A percentile compares a stretch with the other conserved stretches of the same genome.
Evolutionary conservation across 805 yeast genomes (phyloP).

Genomic region (Metschnikowia borealis): DNA sequence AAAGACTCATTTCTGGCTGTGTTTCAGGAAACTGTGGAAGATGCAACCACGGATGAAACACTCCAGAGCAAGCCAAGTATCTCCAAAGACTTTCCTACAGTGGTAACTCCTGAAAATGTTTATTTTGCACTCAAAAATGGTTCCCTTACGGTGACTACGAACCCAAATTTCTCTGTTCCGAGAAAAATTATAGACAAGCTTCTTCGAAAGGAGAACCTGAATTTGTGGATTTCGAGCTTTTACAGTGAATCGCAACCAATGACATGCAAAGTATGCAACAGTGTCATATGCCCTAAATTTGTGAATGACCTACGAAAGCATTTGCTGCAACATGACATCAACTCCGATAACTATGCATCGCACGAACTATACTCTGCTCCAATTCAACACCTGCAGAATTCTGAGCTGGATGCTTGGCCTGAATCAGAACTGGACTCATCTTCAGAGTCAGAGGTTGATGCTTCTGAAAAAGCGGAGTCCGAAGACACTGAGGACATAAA

Average conservation of each 20-base stretch:
- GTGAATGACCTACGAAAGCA: constrained; percentile 1
- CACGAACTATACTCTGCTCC: not conserved
- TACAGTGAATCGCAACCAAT: not conserved
- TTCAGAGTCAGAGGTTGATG: not conserved
- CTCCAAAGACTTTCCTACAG: not conserved
- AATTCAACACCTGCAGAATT: not conserved
- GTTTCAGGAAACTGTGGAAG: not conserved
- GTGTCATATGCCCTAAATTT: not conserved
- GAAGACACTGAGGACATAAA: not conserved
- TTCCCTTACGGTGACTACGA: not conserved
- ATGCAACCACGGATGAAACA: no score
- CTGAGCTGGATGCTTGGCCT: not conserved
- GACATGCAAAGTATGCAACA: not conserved
- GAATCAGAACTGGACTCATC: not conserved
- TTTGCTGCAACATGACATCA: constrained; percentile 7
- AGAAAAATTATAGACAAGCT: not conserved
- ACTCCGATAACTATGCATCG: not conserved
- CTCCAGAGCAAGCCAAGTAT: no score
- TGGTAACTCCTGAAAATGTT: no score
- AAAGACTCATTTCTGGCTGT: constrained; percentile 10
- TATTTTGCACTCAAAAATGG: not conserved
- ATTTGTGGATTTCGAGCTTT: not conserved
- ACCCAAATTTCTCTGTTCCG: not conserved
- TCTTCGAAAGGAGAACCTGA: not conserved
- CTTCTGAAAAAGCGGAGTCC: not conserved